A percentile compares a stretch with the other conserved stretches of the same genome.
phyloP scores from a whole-genome alignment of 768 basidiomycete genomes.

The Phlebiopsis flavidoalba region DNA sequence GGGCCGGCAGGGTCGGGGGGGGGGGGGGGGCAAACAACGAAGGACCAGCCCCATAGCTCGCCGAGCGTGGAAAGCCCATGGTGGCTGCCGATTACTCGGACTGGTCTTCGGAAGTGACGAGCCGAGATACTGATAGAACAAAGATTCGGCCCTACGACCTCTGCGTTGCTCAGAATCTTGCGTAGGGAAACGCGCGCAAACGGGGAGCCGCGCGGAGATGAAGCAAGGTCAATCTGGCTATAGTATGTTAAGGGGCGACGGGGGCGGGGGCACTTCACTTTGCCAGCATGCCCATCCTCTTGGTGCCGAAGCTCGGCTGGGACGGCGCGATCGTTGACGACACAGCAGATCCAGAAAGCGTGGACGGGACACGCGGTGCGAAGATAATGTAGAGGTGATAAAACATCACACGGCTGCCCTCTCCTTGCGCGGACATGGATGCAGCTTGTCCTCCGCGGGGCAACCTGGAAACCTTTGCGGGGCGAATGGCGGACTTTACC shows the following conservation, averaged over 20 bases:
- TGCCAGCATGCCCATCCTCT: conserved; percentile 60
- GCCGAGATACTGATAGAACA: conserved; percentile 89
- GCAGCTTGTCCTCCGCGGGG: conserved; percentile 68
- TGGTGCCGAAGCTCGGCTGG: too few species aligned
- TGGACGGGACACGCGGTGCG: conserved; percentile 49
- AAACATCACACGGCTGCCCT: conserved; percentile 47
- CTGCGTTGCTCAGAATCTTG: conserved; percentile 73
- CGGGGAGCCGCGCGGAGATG: background rate
- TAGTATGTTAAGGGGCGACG: background rate
- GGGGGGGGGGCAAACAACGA: too few species aligned
- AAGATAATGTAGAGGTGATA: conserved; percentile 67
- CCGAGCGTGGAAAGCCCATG: conserved; percentile 96
- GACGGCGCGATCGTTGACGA: conserved; percentile 45
- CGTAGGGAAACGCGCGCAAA: too few species aligned
- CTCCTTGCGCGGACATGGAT: conserved; percentile 75
- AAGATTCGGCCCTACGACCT: conserved; percentile 62
- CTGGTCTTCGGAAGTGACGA: conserved; percentile 83
- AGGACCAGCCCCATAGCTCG: conserved; percentile 85
- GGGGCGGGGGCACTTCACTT: conserved; percentile 53
- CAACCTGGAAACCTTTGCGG: conserved; percentile 32
- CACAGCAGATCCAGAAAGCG: conserved; percentile 40
- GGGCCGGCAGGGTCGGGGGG: too few species aligned
- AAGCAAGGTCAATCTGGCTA: background rate
- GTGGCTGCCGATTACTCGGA: too few species aligned
- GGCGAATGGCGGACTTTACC: conserved; percentile 53